Conservation (phyloP, 176 grass and related monocot genomes). For the Hsuehochloa calcarea region DNA sequence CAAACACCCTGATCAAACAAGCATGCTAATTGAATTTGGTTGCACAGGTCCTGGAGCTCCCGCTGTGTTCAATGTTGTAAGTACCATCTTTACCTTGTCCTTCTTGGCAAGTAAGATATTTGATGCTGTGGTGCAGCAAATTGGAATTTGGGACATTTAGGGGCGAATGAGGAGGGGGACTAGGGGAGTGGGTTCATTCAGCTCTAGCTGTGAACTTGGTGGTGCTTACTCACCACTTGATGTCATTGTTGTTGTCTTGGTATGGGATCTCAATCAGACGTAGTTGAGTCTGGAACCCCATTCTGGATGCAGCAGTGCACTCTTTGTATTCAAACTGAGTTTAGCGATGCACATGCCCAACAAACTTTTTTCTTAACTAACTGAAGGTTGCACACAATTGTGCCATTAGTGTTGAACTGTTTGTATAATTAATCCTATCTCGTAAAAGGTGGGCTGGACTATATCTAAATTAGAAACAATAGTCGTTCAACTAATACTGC, state of each 20-base stretch:
- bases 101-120: neutral
- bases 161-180: neutral
- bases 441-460: neutral
- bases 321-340: neutral
- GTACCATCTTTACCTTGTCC: conserved; percentile 1
- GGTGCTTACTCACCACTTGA: neutral
- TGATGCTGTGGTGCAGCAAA: neutral
- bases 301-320: neutral
- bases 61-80: conserved; percentile 78
- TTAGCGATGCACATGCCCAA: neutral
- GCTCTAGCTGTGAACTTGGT: neutral
- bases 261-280: neutral
- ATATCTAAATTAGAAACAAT: neutral
- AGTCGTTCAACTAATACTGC: neutral
- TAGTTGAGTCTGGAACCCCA: neutral
- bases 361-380: neutral
- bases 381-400: neutral
- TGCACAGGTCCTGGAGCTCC: conserved; percentile 65
- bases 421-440: neutral
- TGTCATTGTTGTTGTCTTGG: neutral
- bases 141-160: neutral
- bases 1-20: neutral
- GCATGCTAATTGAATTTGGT: conserved; percentile 3
- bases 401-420: neutral
- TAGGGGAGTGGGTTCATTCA: neutral